These are phyloP conservation scores for Carnegiea gigantea DNA, from an alignment of 179 eudicot genomes.

Conservation along the genomic window DNA sequence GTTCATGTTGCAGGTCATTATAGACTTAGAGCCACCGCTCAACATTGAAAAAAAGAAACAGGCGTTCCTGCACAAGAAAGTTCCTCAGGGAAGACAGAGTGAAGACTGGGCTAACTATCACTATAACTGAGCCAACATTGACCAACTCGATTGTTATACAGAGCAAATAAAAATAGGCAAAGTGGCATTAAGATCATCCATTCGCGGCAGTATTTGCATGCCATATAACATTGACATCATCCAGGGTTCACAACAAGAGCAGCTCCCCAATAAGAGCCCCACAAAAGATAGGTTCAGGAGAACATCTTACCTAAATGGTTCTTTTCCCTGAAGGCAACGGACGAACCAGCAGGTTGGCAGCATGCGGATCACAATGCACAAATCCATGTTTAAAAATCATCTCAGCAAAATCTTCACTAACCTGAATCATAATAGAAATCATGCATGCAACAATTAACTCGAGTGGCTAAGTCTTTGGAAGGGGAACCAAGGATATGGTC, in stretches of 20 bases:
- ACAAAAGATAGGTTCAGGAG: neutral
- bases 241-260: neutral
- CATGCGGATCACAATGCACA: constrained; percentile 99
- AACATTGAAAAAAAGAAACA: no score
- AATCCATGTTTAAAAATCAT: constrained; percentile 98
- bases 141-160: no score
- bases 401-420: constrained; percentile 91
- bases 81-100: no score
- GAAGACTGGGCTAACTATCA: no score
- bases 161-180: no score
- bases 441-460: neutral
- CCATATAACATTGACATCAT: neutral
- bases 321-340: constrained; percentile 66
- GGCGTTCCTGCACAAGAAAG: no score
- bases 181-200: neutral
- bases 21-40: no score
- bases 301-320: constrained; percentile 61
- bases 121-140: no score
- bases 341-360: constrained; percentile 90
- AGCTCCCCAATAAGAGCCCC: neutral
- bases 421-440: constrained; percentile 40
- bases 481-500: neutral
- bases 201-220: neutral
- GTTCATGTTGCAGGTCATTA: no score
- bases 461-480: neutral